Base-by-base conservation (phyloP, 1,139 yeast species). In the Barnettozyma hawaiiensis region DNA sequence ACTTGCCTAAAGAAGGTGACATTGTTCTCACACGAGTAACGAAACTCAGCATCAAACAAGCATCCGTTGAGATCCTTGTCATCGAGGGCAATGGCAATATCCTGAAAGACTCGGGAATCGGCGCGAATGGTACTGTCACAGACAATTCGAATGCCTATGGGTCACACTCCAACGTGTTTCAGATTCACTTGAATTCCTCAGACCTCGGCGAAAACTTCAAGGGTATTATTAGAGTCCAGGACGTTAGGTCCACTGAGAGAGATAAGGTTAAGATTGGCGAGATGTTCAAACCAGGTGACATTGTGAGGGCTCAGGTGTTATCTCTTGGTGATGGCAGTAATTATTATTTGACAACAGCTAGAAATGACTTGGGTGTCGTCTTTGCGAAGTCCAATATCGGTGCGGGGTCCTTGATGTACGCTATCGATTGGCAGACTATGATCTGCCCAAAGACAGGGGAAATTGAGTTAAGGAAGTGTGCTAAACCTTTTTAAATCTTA, bases 391-490 rank as follows among this genome's bases (percentile, higher is more conserved):
- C 78, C 39, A 73, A 71, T 46, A 75, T 74, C 41, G 85, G 89
- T 4, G 76, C 82, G 9, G 97, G 96, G 2, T 80, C 76, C 39
- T 67, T 82, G 47, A 81, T 94, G 92, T 84, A 81, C 55, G 95
- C 98, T 3, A 64, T 89, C 31, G 97, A 92, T 64, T 94, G 98
- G 97, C 90, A 89, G 63, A 85, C 89, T 10, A 92, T 94, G 97
- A 74, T 84, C 38, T 80, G 86, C 50, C 79, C 81, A 5, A 69
- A 66, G 34, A 78, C 89, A 4, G 97, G 97, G 1, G 75, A 73
- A 18, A 64, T 78, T 21, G 97, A 90, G 58, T 70, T 71, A 55
- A 73, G 98, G 47, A 94, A 94, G 62, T 87, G 96, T 65, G 98
- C 98, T 6, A 90, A 87, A 62, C 96, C 97, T 9, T 82, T 83